Evolutionary conservation across 106 monocot species (phyloP).

Genomic region (Phalaenopsis equestris): DNA sequence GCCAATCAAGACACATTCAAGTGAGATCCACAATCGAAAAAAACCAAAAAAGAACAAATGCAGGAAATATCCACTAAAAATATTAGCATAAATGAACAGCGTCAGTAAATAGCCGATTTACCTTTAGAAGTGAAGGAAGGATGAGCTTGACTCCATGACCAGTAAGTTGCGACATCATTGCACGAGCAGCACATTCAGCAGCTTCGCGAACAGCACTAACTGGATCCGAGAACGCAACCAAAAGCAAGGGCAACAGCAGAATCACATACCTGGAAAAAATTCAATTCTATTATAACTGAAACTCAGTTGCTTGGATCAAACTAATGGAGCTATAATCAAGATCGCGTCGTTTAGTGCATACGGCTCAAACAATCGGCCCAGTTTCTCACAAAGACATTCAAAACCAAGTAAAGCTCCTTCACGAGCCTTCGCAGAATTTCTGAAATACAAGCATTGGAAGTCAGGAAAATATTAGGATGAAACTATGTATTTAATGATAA

Average conservation of each 20-base stretch:
- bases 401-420: constrained; percentile 95
- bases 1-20: background rate
- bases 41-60: background rate
- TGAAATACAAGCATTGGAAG: constrained; percentile 12
- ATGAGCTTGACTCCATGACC: constrained; percentile 94
- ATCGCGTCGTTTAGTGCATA: constrained; percentile 26
- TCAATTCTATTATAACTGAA: background rate
- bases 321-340: background rate
- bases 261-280: constrained; percentile 78
- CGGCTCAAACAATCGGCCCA: constrained; percentile 97
- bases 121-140: constrained; percentile 96
- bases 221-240: constrained; percentile 97
- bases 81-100: background rate
- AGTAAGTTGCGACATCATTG: constrained; percentile 96
- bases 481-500: background rate
- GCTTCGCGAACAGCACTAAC: constrained; percentile 91
- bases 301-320: background rate
- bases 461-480: background rate
- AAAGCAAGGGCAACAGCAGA: constrained; percentile 81
- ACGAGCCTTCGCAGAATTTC: constrained; percentile 84
- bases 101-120: background rate
- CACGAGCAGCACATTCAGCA: constrained; percentile 97
- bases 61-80: background rate
- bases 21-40: background rate
- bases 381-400: constrained; percentile 97